phyloP scores from a whole-genome alignment of 306 rosid genomes.

The Lupinus albus region DNA sequence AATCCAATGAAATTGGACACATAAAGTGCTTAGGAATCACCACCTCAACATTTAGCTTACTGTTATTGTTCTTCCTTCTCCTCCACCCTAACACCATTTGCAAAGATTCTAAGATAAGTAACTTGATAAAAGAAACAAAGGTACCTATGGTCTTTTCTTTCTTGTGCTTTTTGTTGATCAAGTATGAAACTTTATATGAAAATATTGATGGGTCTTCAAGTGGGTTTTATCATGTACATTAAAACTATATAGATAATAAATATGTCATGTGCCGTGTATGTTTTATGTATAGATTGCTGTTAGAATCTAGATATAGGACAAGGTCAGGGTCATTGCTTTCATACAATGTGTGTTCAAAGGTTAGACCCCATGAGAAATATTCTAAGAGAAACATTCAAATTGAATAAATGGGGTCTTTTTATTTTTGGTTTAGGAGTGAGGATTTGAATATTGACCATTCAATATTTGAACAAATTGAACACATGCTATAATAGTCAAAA shows the following conservation, averaged over 20 bases:
- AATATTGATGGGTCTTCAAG: constrained; percentile 32
- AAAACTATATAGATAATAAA: not conserved
- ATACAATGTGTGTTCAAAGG: constrained; percentile 52
- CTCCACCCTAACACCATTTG: constrained; percentile 71
- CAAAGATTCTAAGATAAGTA: constrained; percentile 1
- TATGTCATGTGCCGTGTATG: constrained; percentile 29
- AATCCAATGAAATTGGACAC: constrained; percentile 71
- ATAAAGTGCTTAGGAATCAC: constrained; percentile 61
- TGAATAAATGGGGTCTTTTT: constrained; percentile 3
- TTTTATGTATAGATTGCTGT: not conserved
- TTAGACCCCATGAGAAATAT: constrained; percentile 40
- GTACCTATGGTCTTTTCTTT: not conserved
- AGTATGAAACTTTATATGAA: constrained; percentile 32
- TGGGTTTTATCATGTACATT: constrained; percentile 24
- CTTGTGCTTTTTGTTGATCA: constrained; percentile 23
- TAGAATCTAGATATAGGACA: not conserved
- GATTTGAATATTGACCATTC: constrained; percentile 79
- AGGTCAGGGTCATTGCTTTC: constrained; percentile 36
- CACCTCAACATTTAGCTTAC: constrained; percentile 43
- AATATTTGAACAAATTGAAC: constrained; percentile 45
- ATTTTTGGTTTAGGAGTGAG: constrained; percentile 3
- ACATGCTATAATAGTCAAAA: constrained; percentile 53
- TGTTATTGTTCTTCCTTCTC: constrained; percentile 41
- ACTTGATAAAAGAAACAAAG: constrained; percentile 22
- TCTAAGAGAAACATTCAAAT: constrained; percentile 52